These are phyloP conservation scores for Lavandula angustifolia DNA, from an alignment of 257 asterid species.

Conservation along the genomic window DNA sequence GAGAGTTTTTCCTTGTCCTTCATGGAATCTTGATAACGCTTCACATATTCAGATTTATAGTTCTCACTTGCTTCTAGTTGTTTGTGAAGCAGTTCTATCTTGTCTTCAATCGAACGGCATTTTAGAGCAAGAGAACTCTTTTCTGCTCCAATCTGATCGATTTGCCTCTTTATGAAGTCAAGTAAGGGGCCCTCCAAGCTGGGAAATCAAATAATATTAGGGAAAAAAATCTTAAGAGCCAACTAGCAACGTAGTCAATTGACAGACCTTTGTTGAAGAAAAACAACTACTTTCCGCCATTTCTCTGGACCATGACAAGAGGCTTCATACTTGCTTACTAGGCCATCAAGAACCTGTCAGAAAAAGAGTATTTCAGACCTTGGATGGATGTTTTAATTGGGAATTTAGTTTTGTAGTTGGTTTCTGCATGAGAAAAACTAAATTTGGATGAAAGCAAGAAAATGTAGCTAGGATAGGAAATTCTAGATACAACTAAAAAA, in stretches of 20 bases:
- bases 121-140: slow-evolving; percentile 76
- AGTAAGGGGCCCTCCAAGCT: slow-evolving; percentile 94
- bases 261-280: slow-evolving; percentile 83
- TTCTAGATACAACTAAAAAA: no score
- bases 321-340: slow-evolving; percentile 72
- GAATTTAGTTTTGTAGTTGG: neutral
- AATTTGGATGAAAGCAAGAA: neutral
- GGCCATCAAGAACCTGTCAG: slow-evolving; percentile 80
- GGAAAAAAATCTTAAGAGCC: slow-evolving; percentile 9
- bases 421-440: neutral
- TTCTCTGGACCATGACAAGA: slow-evolving; percentile 95
- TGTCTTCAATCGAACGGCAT: slow-evolving; percentile 81
- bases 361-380: neutral
- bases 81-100: slow-evolving; percentile 69
- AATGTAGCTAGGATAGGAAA: neutral
- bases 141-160: slow-evolving; percentile 79
- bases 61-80: slow-evolving; percentile 91
- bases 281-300: slow-evolving; percentile 71
- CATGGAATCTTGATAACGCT: slow-evolving; percentile 86
- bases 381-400: neutral
- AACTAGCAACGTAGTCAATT: slow-evolving; percentile 22
- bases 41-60: slow-evolving; percentile 84
- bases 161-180: slow-evolving; percentile 80
- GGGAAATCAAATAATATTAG: slow-evolving; percentile 35
- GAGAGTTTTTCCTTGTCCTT: slow-evolving; percentile 78